Base-by-base conservation (phyloP, 306 rosid species). In the Nissolia schottii region DNA sequence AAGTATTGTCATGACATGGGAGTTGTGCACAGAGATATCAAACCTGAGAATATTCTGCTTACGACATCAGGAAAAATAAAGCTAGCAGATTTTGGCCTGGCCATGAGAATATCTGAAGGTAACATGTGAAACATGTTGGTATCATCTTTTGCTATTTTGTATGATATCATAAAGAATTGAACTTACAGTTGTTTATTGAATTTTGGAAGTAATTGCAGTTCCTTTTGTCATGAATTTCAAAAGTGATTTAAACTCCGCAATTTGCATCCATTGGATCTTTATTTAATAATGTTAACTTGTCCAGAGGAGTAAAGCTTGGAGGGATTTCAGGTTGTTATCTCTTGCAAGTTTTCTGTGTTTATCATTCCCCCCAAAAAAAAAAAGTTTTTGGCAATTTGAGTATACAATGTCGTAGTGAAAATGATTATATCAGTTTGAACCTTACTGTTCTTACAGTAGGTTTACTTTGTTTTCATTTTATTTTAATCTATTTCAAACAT, bases 1-100 rank as follows among this genome's bases (percentile, higher is more conserved):
- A 91, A 95, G 86, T 95, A 91, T 67, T 95, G 97, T 73, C 97
- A 95, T 89, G 99, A 95, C 77, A 95, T 95, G 99, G 99, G 99
- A 72, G 99, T 95, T 82, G 99, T 89, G 60, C 99, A 95, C 70
- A 80, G 99, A 81, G 99, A 95, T 84, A 56, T 95, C 77, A 95
- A 95, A 78, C 99, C 99, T 22, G 99, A 95, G 82, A 95, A 95
- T 73, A 95, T 91, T 80, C 92, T 95, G 81, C 92, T 91, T 70
- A 86, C 96, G 0, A 73, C 83, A 61, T 71, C 87, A 13, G 99
- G 97, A 72, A 91, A 86, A 73, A 79, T 95, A 68, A 95, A 95
- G 96, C 97, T 95, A 55, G 99, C 99, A 20, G 99, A 95, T 87
- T 95, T 95, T 82, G 99, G 99, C 53, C 85, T 91, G 58, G 99